Evolutionary conservation across 441 rosid genomes (phyloP).

Genomic region (Daphne laureola): DNA sequence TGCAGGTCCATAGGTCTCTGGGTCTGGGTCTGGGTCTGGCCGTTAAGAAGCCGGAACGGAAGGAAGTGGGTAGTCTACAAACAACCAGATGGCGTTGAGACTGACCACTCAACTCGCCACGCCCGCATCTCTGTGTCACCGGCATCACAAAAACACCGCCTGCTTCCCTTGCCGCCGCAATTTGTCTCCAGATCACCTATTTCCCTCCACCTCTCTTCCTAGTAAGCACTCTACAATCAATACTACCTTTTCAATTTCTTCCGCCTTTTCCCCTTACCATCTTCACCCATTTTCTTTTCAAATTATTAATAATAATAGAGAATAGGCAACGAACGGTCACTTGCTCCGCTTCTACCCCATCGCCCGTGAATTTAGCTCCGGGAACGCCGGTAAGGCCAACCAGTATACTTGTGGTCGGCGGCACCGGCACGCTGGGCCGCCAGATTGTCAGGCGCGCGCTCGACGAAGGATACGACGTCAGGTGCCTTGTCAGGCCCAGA

Average conservation of each 20-base stretch:
- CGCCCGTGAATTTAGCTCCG: constrained; percentile 57
- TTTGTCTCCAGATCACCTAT: constrained; percentile 21
- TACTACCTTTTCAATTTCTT: background rate
- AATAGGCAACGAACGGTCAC: constrained; percentile 20
- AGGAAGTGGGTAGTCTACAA: no score
- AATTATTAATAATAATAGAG: no score
- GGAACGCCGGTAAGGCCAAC: constrained; percentile 75
- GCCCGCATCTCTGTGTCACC: constrained; percentile 27
- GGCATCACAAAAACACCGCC: constrained; percentile 7
- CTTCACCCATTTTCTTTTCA: background rate
- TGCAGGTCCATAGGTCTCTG: constrained; percentile 23
- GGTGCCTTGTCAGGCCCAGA: constrained; percentile 86
- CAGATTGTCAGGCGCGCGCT: constrained; percentile 83
- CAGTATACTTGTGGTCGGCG: constrained; percentile 74
- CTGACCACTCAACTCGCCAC: constrained; percentile 45
- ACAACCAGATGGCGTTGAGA: constrained; percentile 57
- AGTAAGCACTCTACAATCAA: constrained; percentile 2
- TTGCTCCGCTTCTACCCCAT: constrained; percentile 23
- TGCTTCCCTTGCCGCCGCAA: constrained; percentile 35
- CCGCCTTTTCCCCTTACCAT: background rate
- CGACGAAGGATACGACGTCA: constrained; percentile 88
- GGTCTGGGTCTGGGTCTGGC: no score
- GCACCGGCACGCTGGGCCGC: constrained; percentile 85
- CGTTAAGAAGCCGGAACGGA: no score
- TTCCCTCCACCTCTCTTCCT: constrained; percentile 13